Evolutionary conservation across 805 yeast genomes (phyloP).

Genomic region (Hanseniaspora lachancei): DNA sequence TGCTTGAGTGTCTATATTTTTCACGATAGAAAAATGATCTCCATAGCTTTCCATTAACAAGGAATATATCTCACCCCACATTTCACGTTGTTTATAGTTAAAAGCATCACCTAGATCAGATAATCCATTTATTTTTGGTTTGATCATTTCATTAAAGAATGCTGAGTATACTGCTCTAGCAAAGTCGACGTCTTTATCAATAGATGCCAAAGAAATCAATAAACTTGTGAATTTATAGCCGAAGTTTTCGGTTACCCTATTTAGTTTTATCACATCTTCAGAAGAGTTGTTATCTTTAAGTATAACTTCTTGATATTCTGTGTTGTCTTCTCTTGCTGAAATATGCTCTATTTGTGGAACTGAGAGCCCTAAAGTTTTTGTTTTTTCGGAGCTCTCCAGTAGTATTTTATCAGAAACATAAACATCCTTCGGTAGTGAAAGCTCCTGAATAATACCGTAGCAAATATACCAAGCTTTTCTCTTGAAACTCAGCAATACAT

Average conservation of each 20-base stretch:
- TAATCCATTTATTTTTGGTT: not conserved
- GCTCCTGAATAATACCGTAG: slow-evolving; percentile 1
- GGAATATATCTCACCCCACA: not conserved
- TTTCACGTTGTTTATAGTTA: not conserved
- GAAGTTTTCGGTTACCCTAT: not conserved
- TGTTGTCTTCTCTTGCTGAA: not conserved
- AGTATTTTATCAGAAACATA: not conserved
- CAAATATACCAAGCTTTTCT: slow-evolving; percentile 7
- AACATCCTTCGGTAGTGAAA: not conserved
- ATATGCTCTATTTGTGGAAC: not conserved
- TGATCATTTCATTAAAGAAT: not conserved
- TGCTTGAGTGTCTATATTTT: not conserved
- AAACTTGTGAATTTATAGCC: slow-evolving; percentile 2
- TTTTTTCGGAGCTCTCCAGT: not conserved
- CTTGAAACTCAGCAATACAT: not conserved
- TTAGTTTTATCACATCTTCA: too few relatives aligned
- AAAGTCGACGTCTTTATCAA: slow-evolving; percentile 9
- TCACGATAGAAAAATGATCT: not conserved
- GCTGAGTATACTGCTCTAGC: slow-evolving; percentile 1
- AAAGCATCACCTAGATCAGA: not conserved
- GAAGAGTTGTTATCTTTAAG: too few relatives aligned
- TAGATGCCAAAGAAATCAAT: not conserved
- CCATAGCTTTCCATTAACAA: not conserved
- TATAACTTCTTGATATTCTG: not conserved
- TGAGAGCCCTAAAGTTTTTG: not conserved